Conservation (phyloP, 768 basidiomycete species). For the Phylloporus arenicola region DNA sequence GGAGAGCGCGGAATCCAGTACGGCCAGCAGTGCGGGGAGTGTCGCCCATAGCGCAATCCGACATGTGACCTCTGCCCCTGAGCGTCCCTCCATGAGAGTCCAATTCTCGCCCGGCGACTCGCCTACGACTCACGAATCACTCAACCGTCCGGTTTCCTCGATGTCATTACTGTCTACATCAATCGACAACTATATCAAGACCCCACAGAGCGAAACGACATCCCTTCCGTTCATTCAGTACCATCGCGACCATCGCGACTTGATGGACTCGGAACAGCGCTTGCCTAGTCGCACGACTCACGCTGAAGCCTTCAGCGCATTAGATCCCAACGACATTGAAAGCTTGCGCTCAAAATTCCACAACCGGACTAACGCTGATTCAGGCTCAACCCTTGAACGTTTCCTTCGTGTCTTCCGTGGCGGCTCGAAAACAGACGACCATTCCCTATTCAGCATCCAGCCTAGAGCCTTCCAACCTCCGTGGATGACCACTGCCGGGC, state of each 20-base stretch:
- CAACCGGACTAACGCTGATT: slow-evolving; percentile 20
- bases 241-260: slow-evolving; percentile 22
- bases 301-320: slow-evolving; percentile 54
- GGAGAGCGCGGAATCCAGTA: slow-evolving; percentile 30
- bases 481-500: slow-evolving; percentile 64
- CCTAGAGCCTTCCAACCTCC: slow-evolving; percentile 39
- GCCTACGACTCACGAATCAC: slow-evolving; percentile 11
- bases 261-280: slow-evolving; percentile 23
- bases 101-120: slow-evolving; percentile 19
- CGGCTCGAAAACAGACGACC: slow-evolving; percentile 19
- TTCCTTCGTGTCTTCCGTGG: slow-evolving; percentile 20
- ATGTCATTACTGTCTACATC: slow-evolving; percentile 11
- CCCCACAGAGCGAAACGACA: slow-evolving; percentile 8
- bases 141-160: slow-evolving; percentile 21
- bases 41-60: slow-evolving; percentile 4
- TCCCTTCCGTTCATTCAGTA: slow-evolving; percentile 7
- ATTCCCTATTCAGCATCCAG: slow-evolving; percentile 20
- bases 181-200: not conserved
- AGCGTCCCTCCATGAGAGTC: slow-evolving; percentile 7
- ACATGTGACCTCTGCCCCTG: slow-evolving; percentile 8
- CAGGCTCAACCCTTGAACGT: slow-evolving; percentile 19
- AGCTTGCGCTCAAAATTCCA: slow-evolving; percentile 33
- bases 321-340: slow-evolving; percentile 52
- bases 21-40: slow-evolving; percentile 29
- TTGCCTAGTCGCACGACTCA: slow-evolving; percentile 50